Evolutionary conservation across 1,139 yeast genomes (phyloP).

Genomic region (Keqinozyma sinolaborantium): DNA sequence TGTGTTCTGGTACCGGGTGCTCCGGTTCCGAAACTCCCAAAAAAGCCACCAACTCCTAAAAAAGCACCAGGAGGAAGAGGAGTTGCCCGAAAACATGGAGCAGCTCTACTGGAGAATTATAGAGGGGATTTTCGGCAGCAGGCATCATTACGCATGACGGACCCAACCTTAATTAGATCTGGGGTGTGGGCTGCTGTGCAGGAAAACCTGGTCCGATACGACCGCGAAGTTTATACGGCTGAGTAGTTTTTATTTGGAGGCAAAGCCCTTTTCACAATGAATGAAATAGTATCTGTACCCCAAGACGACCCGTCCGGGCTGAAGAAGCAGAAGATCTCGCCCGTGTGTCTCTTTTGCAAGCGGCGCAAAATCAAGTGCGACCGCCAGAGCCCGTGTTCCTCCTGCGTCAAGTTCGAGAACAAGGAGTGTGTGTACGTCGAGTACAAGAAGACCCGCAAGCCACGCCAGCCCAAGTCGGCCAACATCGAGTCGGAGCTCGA

Average conservation of each 20-base stretch:
- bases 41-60: no score
- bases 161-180: no score
- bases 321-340: slow-evolving; percentile 5
- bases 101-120: not conserved
- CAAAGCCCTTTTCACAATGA: no score
- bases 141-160: no score
- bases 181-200: no score
- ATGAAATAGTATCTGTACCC: no score
- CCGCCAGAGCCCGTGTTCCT: slow-evolving; percentile 24
- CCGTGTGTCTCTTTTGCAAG: slow-evolving; percentile 35
- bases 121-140: not conserved
- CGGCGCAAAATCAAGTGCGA: slow-evolving; percentile 38
- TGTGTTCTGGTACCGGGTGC: not conserved
- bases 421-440: slow-evolving; percentile 11
- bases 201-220: no score
- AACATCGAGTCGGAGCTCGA: slow-evolving; percentile 8
- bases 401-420: slow-evolving; percentile 20
- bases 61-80: not conserved
- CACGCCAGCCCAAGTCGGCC: slow-evolving; percentile 5
- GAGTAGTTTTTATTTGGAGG: no score
- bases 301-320: no score
- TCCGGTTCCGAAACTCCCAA: not conserved
- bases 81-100: not conserved
- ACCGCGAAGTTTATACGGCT: no score
- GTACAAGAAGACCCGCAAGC: slow-evolving; percentile 5